A percentile compares a stretch with the other conserved stretches of the same genome.
phyloP scores from a whole-genome alignment of 768 basidiomycete species.

The Paxillus rubicundulus region DNA sequence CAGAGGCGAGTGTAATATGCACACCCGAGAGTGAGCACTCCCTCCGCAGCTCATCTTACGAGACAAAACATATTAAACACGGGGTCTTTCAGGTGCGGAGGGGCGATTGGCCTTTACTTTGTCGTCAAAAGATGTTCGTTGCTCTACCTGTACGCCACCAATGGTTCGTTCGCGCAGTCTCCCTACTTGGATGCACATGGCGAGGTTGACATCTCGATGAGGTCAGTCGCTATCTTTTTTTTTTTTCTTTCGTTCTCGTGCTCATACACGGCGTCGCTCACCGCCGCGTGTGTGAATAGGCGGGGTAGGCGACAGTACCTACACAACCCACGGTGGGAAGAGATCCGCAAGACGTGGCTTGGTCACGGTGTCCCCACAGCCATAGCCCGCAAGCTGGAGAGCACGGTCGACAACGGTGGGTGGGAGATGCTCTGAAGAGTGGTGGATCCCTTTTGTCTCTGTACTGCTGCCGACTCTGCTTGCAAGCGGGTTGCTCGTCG shows the following conservation, averaged over 20 bases:
- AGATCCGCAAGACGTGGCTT: constrained; percentile 88
- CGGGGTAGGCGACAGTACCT: constrained; percentile 87
- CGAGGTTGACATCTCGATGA: constrained; percentile 89
- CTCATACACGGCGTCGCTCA: not conserved
- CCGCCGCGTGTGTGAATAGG: constrained; percentile 37
- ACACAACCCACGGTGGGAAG: constrained; percentile 85
- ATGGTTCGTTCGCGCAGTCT: constrained; percentile 84
- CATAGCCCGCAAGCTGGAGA: constrained; percentile 86
- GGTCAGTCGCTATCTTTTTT: constrained; percentile 52
- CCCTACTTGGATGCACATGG: constrained; percentile 95
- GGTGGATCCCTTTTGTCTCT: not conserved
- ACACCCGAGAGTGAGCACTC: constrained; percentile 81
- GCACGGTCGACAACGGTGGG: constrained; percentile 85
- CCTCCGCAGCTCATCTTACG: too few species aligned
- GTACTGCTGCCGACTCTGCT: not conserved
- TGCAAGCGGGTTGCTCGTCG: not conserved
- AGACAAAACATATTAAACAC: too few species aligned
- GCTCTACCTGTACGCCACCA: constrained; percentile 82
- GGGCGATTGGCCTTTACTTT: constrained; percentile 85
- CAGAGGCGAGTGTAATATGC: constrained; percentile 93
- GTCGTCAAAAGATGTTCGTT: constrained; percentile 90
- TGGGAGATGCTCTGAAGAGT: constrained; percentile 76
- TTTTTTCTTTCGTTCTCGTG: too few species aligned
- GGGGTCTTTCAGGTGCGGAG: constrained; percentile 67
- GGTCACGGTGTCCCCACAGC: constrained; percentile 86